Percentiles rank a stretch among this genome's conserved stretches.
Evolutionary conservation across 2,329 filamentous ascomycete genomes (phyloP).

Genomic region (Helotiales sp.): DNA sequence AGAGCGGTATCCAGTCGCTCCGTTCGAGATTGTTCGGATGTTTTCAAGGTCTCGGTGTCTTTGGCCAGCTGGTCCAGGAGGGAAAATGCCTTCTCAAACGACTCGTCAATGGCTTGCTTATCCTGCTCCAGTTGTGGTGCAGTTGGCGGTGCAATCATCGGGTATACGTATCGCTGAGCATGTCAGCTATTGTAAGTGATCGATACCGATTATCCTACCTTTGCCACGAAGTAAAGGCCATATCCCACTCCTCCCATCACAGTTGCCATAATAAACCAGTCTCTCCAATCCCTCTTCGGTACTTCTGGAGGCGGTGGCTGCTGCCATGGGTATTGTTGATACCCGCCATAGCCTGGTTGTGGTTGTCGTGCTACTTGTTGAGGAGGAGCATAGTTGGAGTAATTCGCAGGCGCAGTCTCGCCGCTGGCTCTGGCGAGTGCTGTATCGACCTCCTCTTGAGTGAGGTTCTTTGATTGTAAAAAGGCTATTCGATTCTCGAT

Average conservation of each 20-base stretch:
- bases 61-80: conserved; percentile 89
- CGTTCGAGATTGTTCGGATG: conserved; percentile 80
- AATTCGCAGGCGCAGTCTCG: conserved; percentile 46
- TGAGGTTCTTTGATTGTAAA: conserved; percentile 93
- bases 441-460: conserved; percentile 88
- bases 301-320: conserved; percentile 54
- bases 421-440: conserved; percentile 76
- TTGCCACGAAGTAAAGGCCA: conserved; percentile 82
- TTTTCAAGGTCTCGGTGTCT: conserved; percentile 86
- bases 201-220: conserved; percentile 52
- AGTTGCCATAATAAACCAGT: conserved; percentile 99
- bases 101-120: conserved; percentile 87
- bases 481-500: conserved; percentile 92
- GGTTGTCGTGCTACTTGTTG: conserved; percentile 39
- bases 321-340: conserved; percentile 57
- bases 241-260: conserved; percentile 88
- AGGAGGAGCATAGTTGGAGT: conserved; percentile 41
- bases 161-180: conserved; percentile 75
- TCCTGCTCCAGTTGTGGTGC: conserved; percentile 92
- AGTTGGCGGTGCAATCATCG: conserved; percentile 89
- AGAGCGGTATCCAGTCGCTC: conserved; percentile 80
- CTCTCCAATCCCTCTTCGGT: conserved; percentile 89
- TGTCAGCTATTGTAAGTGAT: background rate
- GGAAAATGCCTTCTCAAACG: conserved; percentile 88
- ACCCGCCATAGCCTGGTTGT: conserved; percentile 46